A percentile compares a stretch with the other conserved stretches of the same genome.
These are phyloP conservation scores for Plantago major DNA, from an alignment of 257 asterid genomes.

Conservation along the genomic window DNA sequence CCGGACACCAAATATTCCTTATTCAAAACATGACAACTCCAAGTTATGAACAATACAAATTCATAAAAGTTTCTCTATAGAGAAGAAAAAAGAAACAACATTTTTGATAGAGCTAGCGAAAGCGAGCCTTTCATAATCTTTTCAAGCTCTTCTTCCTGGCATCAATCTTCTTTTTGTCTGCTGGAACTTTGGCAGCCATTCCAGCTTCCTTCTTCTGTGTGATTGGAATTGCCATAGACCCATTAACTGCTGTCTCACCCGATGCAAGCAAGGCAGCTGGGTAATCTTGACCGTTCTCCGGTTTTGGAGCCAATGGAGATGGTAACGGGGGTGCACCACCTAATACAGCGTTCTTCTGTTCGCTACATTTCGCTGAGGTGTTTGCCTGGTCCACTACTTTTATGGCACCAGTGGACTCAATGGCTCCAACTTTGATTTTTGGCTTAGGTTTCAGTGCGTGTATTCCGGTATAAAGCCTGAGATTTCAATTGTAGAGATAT, in stretches of 20 bases:
- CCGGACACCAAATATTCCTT: neutral
- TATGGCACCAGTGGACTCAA: conserved; percentile 53
- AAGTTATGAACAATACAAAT: neutral
- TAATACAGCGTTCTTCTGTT: conserved; percentile 43
- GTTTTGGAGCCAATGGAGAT: conserved; percentile 62
- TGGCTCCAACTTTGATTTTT: conserved; percentile 65
- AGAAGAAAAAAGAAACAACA: conserved; percentile 4
- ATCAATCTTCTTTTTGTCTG: conserved; percentile 85
- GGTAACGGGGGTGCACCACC: conserved; percentile 36
- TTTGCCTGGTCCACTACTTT: conserved; percentile 56
- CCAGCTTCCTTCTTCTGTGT: conserved; percentile 60
- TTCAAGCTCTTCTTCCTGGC: conserved; percentile 91
- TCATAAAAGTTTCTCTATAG: conserved; percentile 6
- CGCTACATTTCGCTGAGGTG: conserved; percentile 43
- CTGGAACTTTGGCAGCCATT: conserved; percentile 40
- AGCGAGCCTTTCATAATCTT: conserved; percentile 46
- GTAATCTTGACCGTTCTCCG: conserved; percentile 49
- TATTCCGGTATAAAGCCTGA: conserved; percentile 78
- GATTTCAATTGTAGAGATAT: neutral
- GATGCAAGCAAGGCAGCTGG: conserved; percentile 30
- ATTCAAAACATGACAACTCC: neutral
- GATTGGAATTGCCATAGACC: conserved; percentile 38
- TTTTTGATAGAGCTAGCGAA: neutral
- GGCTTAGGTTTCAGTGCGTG: conserved; percentile 81
- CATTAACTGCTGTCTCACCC: conserved; percentile 47